phyloP scores from a whole-genome alignment of 208 protist species.

The Trypanosomatidae sp. region DNA sequence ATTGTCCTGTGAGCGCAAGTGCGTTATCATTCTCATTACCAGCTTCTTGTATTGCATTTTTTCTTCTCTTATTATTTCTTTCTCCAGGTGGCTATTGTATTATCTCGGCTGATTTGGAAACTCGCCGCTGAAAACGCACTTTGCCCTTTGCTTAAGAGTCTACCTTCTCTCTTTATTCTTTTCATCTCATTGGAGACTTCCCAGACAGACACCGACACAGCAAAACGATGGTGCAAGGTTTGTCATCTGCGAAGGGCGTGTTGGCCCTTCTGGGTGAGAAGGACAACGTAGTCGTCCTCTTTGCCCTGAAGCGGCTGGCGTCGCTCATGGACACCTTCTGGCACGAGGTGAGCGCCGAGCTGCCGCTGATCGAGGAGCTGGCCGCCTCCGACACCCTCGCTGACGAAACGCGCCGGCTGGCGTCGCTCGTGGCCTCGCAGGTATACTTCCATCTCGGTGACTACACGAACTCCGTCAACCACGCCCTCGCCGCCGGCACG shows the following conservation, averaged over 20 bases:
- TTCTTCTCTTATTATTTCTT: no score
- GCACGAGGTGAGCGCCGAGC: conserved; percentile 83
- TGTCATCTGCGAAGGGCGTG: conserved; percentile 85
- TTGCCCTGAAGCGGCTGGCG: conserved; percentile 75
- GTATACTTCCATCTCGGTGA: conserved; percentile 98
- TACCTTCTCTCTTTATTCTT: no score
- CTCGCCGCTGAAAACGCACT: no score
- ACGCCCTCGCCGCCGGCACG: conserved; percentile 94
- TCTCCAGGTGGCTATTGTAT: no score
- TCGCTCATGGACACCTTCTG: conserved; percentile 87
- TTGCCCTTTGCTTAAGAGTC: no score
- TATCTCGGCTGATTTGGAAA: no score
- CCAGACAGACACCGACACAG: not conserved
- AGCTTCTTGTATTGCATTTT: no score
- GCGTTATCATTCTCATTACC: no score
- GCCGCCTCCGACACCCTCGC: conserved; percentile 54
- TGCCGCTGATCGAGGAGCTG: conserved; percentile 85
- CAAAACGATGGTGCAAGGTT: conserved; percentile 42
- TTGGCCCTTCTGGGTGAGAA: conserved; percentile 75
- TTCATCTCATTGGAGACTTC: no score
- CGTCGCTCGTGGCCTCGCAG: conserved; percentile 93
- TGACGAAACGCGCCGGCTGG: conserved; percentile 69
- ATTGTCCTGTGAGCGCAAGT: no score
- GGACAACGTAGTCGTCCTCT: conserved; percentile 70
- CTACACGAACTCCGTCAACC: conserved; percentile 94